Conservation (phyloP, 129 eudicot species). For the Chrysanthemum seticuspe region DNA sequence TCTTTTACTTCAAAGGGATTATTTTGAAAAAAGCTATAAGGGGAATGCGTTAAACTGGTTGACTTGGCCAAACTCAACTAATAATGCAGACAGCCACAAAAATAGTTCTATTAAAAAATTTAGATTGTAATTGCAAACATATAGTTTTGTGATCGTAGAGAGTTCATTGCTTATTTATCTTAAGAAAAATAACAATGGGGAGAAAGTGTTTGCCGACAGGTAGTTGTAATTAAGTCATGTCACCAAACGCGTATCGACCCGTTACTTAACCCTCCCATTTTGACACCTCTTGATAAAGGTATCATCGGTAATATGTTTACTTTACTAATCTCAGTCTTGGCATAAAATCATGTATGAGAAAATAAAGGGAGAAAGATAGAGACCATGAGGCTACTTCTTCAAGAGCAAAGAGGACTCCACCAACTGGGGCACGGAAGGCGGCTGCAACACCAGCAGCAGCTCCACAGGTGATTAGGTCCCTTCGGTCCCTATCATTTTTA, state of each 20-base stretch:
- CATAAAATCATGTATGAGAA: conserved; percentile 2
- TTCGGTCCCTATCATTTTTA: conserved; percentile 89
- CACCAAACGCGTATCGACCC: not conserved
- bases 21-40: no score
- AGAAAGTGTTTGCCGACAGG: not conserved
- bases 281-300: no score
- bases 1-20: no score
- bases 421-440: conserved; percentile 98
- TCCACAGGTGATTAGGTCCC: conserved; percentile 96
- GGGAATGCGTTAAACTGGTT: not conserved
- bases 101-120: not conserved
- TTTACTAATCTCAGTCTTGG: not conserved
- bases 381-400: conserved; percentile 98
- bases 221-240: not conserved
- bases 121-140: not conserved
- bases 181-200: no score
- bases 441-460: conserved; percentile 99
- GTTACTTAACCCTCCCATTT: not conserved
- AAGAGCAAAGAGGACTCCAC: conserved; percentile 97
- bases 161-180: no score
- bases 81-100: not conserved
- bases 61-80: not conserved
- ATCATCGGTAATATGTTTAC: not conserved
- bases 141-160: no score
- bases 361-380: conserved; percentile 24